Base-by-base conservation (phyloP, 164 flowering plant species). In the Tinospora cordifolia region DNA sequence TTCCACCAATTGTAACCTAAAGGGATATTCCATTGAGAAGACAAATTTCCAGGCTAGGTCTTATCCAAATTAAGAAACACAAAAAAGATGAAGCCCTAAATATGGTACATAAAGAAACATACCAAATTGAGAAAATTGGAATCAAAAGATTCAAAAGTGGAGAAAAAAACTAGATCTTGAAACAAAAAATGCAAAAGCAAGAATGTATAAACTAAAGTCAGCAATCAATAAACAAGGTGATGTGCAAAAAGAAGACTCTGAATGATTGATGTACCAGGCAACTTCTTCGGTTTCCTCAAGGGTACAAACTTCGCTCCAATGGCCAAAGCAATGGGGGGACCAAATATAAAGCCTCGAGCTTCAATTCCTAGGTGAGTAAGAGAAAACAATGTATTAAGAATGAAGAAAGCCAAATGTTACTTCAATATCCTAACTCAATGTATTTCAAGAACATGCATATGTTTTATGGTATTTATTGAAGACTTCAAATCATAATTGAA, bases 231-330 rank as follows among this genome's bases (percentile, higher is more conserved):
- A 9, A 54, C 4, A 9, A 54, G 60, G 21, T 54, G 24, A 54
- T 8, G 6, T 12, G 36, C 8, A 66, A 7, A 15, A 34, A 41
- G 10, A 14, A 41, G 36, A 30, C 36, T 1, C 4, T 30, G 36
- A 63, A 38, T 44, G 57, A 36, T 24, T 30, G 59, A 27, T 54
- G 11, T 87, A 94, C 98, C 97, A 39, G 98, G 98, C 71, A 94
- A 72, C 74, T 94, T 94, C 74, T 78, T 84, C 68, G 98, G 98
- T 79, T 94, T 94, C 75, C 98, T 86, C 81, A 94, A 68, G 0
- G 98, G 98, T 71, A 94, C 93, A 83, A 94, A 94, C 77, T 94
- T 94, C 62, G 98, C 98, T 62, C 98, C 98, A 68, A 94, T 92
- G 5, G 92, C 96, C 83, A 91, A 80, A 25, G 98, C 98, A 74